These are phyloP conservation scores for Venustampulla echinocandica DNA, from an alignment of 495 filamentous ascomycete genomes.

Conservation along the genomic window DNA sequence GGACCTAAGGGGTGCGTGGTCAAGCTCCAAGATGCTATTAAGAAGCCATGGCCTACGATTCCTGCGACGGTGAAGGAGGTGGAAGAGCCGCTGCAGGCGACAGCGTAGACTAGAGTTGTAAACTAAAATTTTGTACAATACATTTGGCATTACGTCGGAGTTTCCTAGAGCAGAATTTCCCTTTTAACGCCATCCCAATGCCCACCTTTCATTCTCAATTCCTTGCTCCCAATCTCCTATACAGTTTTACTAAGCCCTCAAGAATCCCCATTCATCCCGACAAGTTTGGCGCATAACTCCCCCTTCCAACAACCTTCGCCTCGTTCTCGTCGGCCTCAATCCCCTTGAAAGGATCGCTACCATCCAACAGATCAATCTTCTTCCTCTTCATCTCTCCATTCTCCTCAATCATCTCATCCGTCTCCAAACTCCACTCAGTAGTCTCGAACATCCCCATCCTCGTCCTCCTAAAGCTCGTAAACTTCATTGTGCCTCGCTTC, in stretches of 20 bases:
- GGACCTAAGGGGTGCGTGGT: conserved; percentile 80
- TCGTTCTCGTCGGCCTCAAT: conserved; percentile 31
- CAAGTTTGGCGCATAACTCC: conserved; percentile 23
- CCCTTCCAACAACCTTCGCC: conserved; percentile 22
- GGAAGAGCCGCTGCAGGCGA: conserved; percentile 14
- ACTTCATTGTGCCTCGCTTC: conserved; percentile 63
- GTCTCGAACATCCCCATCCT: conserved; percentile 69
- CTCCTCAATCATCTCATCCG: conserved; percentile 43
- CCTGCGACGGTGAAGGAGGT: conserved; percentile 11
- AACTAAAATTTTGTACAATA: conserved; percentile 24
- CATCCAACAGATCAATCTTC: conserved; percentile 59
- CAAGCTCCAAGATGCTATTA: conserved; percentile 81
- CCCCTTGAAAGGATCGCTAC: conserved; percentile 51
- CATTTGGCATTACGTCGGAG: conserved; percentile 18
- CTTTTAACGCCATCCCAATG: conserved; percentile 16
- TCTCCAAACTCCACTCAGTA: conserved; percentile 67
- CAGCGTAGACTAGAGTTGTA: conserved; percentile 22
- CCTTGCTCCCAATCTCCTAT: conserved; percentile 22
- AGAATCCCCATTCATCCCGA: conserved; percentile 7
- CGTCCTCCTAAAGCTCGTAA: conserved; percentile 64
- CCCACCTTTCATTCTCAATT: conserved; percentile 19
- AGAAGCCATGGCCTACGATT: conserved; percentile 71
- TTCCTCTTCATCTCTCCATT: background rate
- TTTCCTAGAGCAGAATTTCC: conserved; percentile 19
- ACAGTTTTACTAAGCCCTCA: background rate